Evolutionary conservation across 495 filamentous ascomycete genomes (phyloP).

Genomic region (Penicillium atrosanguineum): DNA sequence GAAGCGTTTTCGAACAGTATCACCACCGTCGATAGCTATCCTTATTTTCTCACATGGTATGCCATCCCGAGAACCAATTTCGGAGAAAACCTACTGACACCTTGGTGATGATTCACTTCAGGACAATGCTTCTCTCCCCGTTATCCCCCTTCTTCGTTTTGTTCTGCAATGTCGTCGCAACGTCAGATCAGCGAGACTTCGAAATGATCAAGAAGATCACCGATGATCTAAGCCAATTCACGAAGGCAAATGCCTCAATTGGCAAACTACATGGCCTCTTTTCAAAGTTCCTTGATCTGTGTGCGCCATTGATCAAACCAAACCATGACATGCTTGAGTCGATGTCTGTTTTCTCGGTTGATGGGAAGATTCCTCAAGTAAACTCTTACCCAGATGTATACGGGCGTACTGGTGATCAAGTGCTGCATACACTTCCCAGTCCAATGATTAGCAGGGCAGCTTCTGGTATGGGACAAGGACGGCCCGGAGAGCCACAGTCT

Average conservation of each 20-base stretch:
- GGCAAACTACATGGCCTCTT: slow-evolving; percentile 29
- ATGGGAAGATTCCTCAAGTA: not conserved
- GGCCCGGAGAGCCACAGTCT: slow-evolving; percentile 1
- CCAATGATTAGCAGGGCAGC: not conserved
- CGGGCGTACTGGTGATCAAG: slow-evolving; percentile 3
- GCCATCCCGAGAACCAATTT: not conserved
- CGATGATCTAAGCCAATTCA: slow-evolving; percentile 26
- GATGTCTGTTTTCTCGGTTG: no score
- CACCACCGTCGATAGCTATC: slow-evolving; percentile 24
- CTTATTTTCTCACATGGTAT: slow-evolving; percentile 33
- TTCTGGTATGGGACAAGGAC: not conserved
- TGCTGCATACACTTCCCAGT: slow-evolving; percentile 1
- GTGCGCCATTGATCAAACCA: slow-evolving; percentile 20
- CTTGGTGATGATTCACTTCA: not conserved
- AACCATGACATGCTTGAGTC: no score
- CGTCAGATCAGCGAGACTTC: slow-evolving; percentile 30
- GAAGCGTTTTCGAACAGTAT: slow-evolving; percentile 16
- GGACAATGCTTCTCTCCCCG: slow-evolving; percentile 33
- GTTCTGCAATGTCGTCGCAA: slow-evolving; percentile 34
- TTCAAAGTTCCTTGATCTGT: slow-evolving; percentile 28
- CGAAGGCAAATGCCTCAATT: slow-evolving; percentile 22
- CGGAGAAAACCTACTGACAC: not conserved
- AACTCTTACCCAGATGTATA: slow-evolving; percentile 4
- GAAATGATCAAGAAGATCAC: slow-evolving; percentile 29
- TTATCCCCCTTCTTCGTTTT: slow-evolving; percentile 33